phyloP scores from a whole-genome alignment of 495 filamentous ascomycete genomes.

The Geopyxis carbonaria region DNA sequence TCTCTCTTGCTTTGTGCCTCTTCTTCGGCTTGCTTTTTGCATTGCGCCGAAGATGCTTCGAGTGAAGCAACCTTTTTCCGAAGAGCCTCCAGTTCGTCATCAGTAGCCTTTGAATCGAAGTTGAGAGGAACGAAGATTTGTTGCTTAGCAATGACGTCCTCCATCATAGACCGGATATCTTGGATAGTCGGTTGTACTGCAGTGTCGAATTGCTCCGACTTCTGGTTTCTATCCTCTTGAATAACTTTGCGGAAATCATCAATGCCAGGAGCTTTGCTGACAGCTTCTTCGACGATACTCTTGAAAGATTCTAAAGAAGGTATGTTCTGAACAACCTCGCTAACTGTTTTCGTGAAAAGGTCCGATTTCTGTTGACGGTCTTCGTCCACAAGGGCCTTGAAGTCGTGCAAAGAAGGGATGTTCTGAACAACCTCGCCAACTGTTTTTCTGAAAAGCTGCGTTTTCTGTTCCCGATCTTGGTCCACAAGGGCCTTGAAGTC shows the following conservation, averaged over 20 bases:
- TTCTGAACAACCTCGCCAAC: too few species aligned
- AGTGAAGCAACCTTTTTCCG: conserved; percentile 16
- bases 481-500: conserved; percentile 19
- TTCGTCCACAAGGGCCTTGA: too few species aligned
- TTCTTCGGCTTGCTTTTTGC: conserved; percentile 11
- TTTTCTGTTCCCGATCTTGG: too few species aligned
- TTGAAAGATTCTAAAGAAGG: conserved; percentile 11
- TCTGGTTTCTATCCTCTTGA: conserved; percentile 11
- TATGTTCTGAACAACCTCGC: neutral
- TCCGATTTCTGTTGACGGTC: too few species aligned
- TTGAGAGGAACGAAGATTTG: conserved; percentile 7
- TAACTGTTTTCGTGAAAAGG: too few species aligned
- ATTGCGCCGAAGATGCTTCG: neutral
- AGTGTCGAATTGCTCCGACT: conserved; percentile 12
- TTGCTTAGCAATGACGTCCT: conserved; percentile 19
- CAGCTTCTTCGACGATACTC: neutral
- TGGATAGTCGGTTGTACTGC: conserved; percentile 17
- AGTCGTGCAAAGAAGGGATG: conserved; percentile 7
- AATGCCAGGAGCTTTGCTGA: conserved; percentile 7
- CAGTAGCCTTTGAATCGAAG: conserved; percentile 8
- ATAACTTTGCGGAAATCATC: conserved; percentile 11
- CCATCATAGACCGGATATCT: conserved; percentile 19
- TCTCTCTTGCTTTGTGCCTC: conserved; percentile 18
- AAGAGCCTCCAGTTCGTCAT: conserved; percentile 16
- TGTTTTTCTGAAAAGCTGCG: too few species aligned